Evolutionary conservation across 2,329 filamentous ascomycete genomes (phyloP).

Genomic region (Colletotrichum godetiae): DNA sequence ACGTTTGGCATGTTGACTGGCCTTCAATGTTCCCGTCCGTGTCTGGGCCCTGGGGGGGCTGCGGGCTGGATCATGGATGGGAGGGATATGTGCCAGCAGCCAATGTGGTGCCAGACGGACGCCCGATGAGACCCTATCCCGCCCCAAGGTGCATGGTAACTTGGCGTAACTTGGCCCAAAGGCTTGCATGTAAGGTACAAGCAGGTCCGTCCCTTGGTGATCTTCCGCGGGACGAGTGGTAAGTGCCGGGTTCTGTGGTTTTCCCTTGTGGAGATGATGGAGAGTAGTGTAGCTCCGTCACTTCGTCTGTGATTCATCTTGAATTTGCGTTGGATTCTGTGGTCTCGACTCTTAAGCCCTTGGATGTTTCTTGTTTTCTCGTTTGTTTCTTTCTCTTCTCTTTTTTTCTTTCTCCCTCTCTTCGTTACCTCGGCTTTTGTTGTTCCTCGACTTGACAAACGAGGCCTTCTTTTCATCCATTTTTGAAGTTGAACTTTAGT

Average conservation of each 20-base stretch:
- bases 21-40: background rate
- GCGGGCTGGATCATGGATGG: background rate
- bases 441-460: too few species aligned
- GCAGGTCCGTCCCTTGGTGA: background rate
- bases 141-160: background rate
- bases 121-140: background rate
- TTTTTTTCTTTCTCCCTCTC: background rate
- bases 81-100: too few species aligned
- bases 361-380: background rate
- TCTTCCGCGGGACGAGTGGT: background rate
- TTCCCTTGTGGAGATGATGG: background rate
- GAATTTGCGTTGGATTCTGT: background rate
- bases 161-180: too few species aligned
- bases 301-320: background rate
- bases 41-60: background rate
- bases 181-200: background rate
- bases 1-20: background rate
- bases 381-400: background rate
- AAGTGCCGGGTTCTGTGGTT: background rate
- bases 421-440: background rate
- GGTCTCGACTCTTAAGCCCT: background rate
- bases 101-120: background rate
- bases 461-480: too few species aligned
- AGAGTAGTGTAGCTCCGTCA: background rate
- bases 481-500: too few species aligned